A percentile compares a stretch with the other conserved stretches of the same genome.
Evolutionary conservation across 2,329 filamentous ascomycete genomes (phyloP).

Genomic region (Fusarium papillatum): DNA sequence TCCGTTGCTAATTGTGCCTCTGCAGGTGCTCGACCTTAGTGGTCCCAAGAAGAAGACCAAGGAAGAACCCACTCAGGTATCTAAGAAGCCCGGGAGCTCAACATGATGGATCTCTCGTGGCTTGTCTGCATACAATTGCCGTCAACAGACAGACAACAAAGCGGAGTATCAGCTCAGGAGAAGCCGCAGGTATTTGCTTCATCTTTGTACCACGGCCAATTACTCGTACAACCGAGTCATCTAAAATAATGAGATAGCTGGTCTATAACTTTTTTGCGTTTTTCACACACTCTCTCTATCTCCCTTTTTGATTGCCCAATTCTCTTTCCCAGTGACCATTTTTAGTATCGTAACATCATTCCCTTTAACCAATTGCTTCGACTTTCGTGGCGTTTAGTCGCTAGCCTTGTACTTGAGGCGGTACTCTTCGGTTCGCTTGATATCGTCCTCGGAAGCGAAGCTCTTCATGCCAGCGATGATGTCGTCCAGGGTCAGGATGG

Average conservation of each 20-base stretch:
- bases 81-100: conserved; percentile 25
- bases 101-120: conserved; percentile 7
- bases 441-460: conserved; percentile 72
- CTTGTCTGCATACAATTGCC: conserved; percentile 2
- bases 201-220: conserved; percentile 18
- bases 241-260: conserved; percentile 39
- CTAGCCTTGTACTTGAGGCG: conserved; percentile 74
- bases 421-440: conserved; percentile 81
- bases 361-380: neutral
- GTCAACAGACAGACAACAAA: conserved; percentile 2
- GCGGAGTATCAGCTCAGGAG: conserved; percentile 9
- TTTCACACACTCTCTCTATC: conserved; percentile 6
- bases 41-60: conserved; percentile 43
- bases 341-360: conserved; percentile 25
- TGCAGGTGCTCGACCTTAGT: conserved; percentile 40
- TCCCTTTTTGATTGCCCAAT: neutral
- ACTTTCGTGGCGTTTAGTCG: conserved; percentile 56
- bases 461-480: conserved; percentile 79
- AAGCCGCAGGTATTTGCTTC: conserved; percentile 20
- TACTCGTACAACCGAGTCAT: conserved; percentile 16
- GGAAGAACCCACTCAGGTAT: conserved; percentile 39
- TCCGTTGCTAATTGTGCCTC: neutral
- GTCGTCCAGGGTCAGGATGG: conserved; percentile 88
- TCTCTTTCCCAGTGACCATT: conserved; percentile 15
- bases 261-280: conserved; percentile 27